Percentiles rank a stretch among this genome's conserved stretches.
Conservation (phyloP, 176 grass and related monocot species). For the Bonia amplexicaulis region DNA sequence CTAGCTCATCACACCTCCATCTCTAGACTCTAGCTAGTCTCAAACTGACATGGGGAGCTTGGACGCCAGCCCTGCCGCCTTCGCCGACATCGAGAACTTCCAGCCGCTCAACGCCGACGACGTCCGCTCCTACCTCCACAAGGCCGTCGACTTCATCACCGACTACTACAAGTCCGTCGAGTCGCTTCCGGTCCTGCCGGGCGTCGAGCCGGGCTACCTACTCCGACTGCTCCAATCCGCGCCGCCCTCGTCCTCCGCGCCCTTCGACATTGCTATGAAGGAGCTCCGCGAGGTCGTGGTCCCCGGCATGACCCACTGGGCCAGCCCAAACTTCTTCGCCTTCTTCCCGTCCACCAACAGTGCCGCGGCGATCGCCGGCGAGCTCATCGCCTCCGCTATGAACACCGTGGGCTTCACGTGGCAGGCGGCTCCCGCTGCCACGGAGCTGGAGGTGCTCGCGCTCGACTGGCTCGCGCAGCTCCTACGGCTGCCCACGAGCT, state of each 20-base stretch:
- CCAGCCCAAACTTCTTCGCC: conserved; percentile 64
- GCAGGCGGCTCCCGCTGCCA: conserved; percentile 39
- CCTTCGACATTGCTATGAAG: conserved; percentile 19
- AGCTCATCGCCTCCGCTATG: conserved; percentile 56
- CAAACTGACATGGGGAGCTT: conserved; percentile 26
- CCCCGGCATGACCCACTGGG: conserved; percentile 56
- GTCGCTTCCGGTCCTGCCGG: not conserved
- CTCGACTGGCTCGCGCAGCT: conserved; percentile 59
- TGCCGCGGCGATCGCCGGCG: conserved; percentile 45
- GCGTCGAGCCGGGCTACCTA: conserved; percentile 30
- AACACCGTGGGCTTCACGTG: conserved; percentile 62
- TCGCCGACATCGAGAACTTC: conserved; percentile 5
- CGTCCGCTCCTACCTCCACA: conserved; percentile 26
- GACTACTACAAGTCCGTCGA: conserved; percentile 48
- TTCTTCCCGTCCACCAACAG: conserved; percentile 57
- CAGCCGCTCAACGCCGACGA: conserved; percentile 38
- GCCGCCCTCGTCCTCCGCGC: conserved; percentile 22
- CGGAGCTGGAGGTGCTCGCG: conserved; percentile 50
- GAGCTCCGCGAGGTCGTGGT: conserved; percentile 24
- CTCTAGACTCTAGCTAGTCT: not conserved
- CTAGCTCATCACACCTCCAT: not conserved
- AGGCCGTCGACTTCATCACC: conserved; percentile 29
- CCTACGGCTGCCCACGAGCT: conserved; percentile 12
- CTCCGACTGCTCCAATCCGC: not conserved
- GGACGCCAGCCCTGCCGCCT: not conserved